Evolutionary conservation across 805 yeast species (phyloP).

Genomic region (Lachancea nothofagi): DNA sequence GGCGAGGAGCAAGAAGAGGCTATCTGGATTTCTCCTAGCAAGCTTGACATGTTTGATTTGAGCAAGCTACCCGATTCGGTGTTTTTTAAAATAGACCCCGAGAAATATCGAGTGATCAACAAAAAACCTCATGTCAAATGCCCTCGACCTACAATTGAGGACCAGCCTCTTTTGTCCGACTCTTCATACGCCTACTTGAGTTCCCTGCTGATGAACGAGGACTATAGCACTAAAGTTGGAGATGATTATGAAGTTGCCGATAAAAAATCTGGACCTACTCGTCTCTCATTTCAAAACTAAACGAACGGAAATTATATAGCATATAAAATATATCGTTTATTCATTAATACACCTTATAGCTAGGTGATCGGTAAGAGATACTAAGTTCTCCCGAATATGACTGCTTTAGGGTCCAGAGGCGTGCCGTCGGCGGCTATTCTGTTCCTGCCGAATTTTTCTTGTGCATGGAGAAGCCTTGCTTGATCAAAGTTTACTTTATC

Average conservation of each 20-base stretch:
- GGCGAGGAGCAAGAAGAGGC: slow-evolving; percentile 24
- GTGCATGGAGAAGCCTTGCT: slow-evolving; percentile 55
- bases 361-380: background rate
- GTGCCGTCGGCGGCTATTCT: slow-evolving; percentile 60
- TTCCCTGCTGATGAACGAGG: slow-evolving; percentile 20
- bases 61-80: slow-evolving; percentile 11
- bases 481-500: slow-evolving; percentile 55
- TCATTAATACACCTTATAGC: background rate
- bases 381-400: slow-evolving; percentile 36
- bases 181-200: slow-evolving; percentile 44
- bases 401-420: slow-evolving; percentile 62
- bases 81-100: background rate
- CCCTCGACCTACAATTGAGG: slow-evolving; percentile 1
- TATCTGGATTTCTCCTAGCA: slow-evolving; percentile 33
- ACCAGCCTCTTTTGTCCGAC: slow-evolving; percentile 25
- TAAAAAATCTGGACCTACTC: slow-evolving; percentile 18
- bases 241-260: slow-evolving; percentile 12
- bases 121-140: background rate
- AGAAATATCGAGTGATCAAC: background rate
- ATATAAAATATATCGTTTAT: too few species aligned
- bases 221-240: slow-evolving; percentile 9
- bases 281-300: slow-evolving; percentile 14
- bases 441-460: slow-evolving; percentile 41
- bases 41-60: slow-evolving; percentile 22
- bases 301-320: background rate